Evolutionary conservation across 208 protist genomes (phyloP).

Genomic region (Trypanosoma congolense): DNA sequence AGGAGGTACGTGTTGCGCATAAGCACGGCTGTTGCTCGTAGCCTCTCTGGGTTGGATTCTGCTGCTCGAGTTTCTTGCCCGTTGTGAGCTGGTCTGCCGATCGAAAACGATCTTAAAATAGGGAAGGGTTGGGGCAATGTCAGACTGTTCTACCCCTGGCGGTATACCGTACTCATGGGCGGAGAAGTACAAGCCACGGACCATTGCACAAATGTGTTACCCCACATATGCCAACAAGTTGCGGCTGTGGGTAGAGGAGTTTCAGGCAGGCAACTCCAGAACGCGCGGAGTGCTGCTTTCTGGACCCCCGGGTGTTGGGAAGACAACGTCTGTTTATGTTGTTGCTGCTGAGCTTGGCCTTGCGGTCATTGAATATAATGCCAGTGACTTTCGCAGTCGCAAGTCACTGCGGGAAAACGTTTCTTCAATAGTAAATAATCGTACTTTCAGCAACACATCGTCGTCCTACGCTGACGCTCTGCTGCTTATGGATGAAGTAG

Average conservation of each 20-base stretch:
- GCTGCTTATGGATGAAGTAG: conserved; percentile 99
- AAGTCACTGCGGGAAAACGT: conserved; percentile 86
- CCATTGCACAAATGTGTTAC: conserved; percentile 91
- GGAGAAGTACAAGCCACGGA: conserved; percentile 96
- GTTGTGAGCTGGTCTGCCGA: no score
- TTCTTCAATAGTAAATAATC: conserved; percentile 65
- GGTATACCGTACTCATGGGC: conserved; percentile 88
- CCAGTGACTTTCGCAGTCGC: conserved; percentile 96
- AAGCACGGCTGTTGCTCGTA: no score
- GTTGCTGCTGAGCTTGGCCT: conserved; percentile 86
- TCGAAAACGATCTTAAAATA: neutral
- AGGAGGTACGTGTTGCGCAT: no score
- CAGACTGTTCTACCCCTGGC: neutral
- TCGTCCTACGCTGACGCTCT: conserved; percentile 73
- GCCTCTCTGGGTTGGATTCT: no score
- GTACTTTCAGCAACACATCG: conserved; percentile 52
- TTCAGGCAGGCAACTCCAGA: conserved; percentile 53
- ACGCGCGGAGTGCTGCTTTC: conserved; percentile 86
- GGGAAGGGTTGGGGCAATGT: neutral
- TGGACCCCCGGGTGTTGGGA: conserved; percentile 98
- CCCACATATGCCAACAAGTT: conserved; percentile 79
- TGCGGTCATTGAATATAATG: conserved; percentile 98
- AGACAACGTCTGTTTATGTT: conserved; percentile 96
- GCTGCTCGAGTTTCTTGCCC: no score
- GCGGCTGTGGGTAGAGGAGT: conserved; percentile 87